Conservation (phyloP, 345 rosid genomes). For the Erodium maritimum region DNA sequence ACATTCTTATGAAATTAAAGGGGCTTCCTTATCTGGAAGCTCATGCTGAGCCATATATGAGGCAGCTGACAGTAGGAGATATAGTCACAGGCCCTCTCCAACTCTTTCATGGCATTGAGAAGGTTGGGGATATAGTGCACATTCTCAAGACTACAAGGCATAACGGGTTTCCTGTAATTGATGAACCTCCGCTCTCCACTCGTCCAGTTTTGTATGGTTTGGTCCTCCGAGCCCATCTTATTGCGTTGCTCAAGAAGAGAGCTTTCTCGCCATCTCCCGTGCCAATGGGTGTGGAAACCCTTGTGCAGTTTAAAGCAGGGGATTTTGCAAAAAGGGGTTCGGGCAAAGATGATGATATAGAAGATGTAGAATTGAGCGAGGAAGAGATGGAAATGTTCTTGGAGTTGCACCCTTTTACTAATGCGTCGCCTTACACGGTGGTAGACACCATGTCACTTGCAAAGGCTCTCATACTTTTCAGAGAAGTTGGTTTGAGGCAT, state of each 20-base stretch:
- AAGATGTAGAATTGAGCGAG: constrained; percentile 52
- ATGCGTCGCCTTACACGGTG: constrained; percentile 84
- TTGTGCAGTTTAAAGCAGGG: constrained; percentile 33
- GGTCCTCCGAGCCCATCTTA: constrained; percentile 70
- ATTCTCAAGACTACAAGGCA: constrained; percentile 64
- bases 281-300: constrained; percentile 21
- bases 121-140: constrained; percentile 59
- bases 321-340: constrained; percentile 77
- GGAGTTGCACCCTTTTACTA: constrained; percentile 78
- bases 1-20: constrained; percentile 80
- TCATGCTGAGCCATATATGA: constrained; percentile 87
- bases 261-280: constrained; percentile 41
- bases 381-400: constrained; percentile 86
- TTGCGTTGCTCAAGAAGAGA: constrained; percentile 58
- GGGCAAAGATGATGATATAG: constrained; percentile 46
- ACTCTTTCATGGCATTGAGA: constrained; percentile 60
- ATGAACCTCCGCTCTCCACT: constrained; percentile 39
- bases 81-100: constrained; percentile 78
- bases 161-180: constrained; percentile 76
- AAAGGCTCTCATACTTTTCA: constrained; percentile 72
- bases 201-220: constrained; percentile 52
- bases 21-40: constrained; percentile 73
- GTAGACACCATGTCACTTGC: constrained; percentile 93
- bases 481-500: constrained; percentile 80
- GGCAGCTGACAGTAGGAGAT: constrained; percentile 70